Conservation (phyloP, 2,329 filamentous ascomycete genomes). For the Colletotrichum sidae region DNA sequence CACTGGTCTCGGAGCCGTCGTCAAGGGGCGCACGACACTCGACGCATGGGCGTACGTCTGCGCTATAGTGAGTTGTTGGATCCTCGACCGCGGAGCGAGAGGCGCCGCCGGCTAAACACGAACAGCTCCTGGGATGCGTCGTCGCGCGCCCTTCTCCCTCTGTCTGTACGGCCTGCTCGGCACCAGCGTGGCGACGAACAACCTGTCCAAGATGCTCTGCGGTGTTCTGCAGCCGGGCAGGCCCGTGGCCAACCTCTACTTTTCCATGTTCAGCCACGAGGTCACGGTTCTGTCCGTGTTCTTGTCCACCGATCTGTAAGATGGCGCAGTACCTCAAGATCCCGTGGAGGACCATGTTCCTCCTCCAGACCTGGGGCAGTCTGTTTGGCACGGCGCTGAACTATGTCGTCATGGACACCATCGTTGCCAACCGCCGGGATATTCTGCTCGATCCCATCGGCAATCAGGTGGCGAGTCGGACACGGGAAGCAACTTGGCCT, state of each 20-base stretch:
- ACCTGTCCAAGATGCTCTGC: constrained; percentile 57
- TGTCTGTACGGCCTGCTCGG: constrained; percentile 33
- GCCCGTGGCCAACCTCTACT: constrained; percentile 58
- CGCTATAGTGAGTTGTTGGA: constrained; percentile 22
- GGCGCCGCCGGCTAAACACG: too few species aligned
- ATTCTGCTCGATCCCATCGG: constrained; percentile 46
- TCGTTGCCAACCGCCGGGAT: constrained; percentile 55
- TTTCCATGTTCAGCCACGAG: constrained; percentile 51
- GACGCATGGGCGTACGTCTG: constrained; percentile 35
- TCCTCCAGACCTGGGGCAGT: constrained; percentile 63
- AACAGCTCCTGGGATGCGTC: constrained; percentile 31
- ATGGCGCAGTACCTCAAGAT: constrained; percentile 81
- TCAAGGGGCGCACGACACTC: constrained; percentile 39
- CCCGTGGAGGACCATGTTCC: constrained; percentile 74
- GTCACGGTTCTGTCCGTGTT: constrained; percentile 47
- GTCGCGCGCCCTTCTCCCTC: constrained; percentile 34
- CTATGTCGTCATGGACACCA: constrained; percentile 58
- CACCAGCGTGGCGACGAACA: constrained; percentile 43
- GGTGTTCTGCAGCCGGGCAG: constrained; percentile 57
- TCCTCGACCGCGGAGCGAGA: too few species aligned
- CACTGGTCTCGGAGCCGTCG: constrained; percentile 52
- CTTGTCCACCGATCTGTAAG: constrained; percentile 67
- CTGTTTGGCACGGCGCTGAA: constrained; percentile 56
- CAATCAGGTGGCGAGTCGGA: constrained; percentile 29
- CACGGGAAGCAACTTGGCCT: too few species aligned